Base-by-base conservation (phyloP, 108 stramenopile species). In the Aureococcus anophagefferens region DNA sequence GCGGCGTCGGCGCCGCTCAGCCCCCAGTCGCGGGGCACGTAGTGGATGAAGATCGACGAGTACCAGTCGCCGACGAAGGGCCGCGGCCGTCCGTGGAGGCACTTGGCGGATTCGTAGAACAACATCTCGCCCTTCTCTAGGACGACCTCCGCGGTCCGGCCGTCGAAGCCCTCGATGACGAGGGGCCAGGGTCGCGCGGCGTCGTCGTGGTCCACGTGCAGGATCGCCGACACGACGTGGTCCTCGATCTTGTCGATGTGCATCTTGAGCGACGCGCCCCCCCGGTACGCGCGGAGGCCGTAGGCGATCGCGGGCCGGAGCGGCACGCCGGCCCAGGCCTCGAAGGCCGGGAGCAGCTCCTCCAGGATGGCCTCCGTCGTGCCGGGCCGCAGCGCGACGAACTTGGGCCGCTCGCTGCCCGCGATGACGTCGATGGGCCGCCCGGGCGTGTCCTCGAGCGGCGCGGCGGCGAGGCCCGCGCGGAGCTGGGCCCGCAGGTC, bases 101-200 rank as follows among this genome's bases (percentile, higher is more conserved):
- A 68, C 35, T 68, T 75, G 17, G 74, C 74, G 29, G 35, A 40
- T 28, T 75, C 74, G 46, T 75, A 75, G 30, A 75, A 75, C 17
- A 75, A 59, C 74, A 75, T 63, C 35, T 75, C 36, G 35, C 74
- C 74, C 40, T 3, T 9, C 29, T 75, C 18, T 4, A 75, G 44
- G 33, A 13, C 30, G 30, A 75, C 74, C 30, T 65, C 74, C 31
- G 5, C 28, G 0, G 36, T 30, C 30, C 37, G 3, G 1, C 74
- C 74, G 35, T 75, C 51, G 21, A 40, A 66, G 67, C 67, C 74
- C 33, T 75, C 74, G 68, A 75, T 75, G 7, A 36, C 21, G 25
- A 75, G 15, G 25, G 74, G 74, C 74, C 74, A 75, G 11, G 74
- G 68, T n/a, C n/a, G n/a, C 35, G 33, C 68, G 5, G 69, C 74